Evolutionary conservation across 2,329 filamentous ascomycete genomes (phyloP), one percentile per base, ranked within the genome.

Genomic region (Ambrosiella xylebori): DNA sequence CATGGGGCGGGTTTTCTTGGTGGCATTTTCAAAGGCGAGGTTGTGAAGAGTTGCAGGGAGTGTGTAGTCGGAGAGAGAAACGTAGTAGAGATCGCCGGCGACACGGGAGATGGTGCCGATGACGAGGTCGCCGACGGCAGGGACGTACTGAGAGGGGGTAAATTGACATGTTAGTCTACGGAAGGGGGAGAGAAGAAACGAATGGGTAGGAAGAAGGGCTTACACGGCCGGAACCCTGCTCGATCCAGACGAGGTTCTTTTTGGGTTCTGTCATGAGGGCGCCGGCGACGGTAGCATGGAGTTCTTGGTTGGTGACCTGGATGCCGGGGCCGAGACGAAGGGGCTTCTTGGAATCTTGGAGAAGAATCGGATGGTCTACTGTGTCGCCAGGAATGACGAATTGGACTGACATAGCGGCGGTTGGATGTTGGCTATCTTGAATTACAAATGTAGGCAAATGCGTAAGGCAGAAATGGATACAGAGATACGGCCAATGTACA

Each of bases 21-120:
- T 88, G 15, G 89, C 93, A 62, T 83, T 82, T 70, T 97, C 91
- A 68, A 98, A 98, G n/a, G 89, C 81, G 17, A 97, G 77, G 63
- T 95, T 86, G 0, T 87, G 88, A 0, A 97, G 81, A 15, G 86
- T 74, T 0, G 86, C 88, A 59, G 78, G 71, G 1, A 76, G 66
- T 3, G 78, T 78, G 66, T 82, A 78, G 57, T 81, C 76, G 36
- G 87, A 85, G 57, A 97, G 76, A 64, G 78, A 76, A 68, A 89
- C 89, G 69, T 86, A 83, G 76, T 87, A 96, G 67, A 80, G 78
- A 64, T 97, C 93, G 59, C 77, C 75, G 55, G 82, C 78, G 58
- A 82, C 84, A 68, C 84, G 86, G 66, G 86, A 81, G 64, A 97
- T 77, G 63, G 87, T 89, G 60, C 88, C 90, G 66, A 98, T 87